Evolutionary conservation across 495 filamentous ascomycete species (phyloP), one percentile per base, ranked within the genome.

Genomic region (Venustampulla echinocandica): DNA sequence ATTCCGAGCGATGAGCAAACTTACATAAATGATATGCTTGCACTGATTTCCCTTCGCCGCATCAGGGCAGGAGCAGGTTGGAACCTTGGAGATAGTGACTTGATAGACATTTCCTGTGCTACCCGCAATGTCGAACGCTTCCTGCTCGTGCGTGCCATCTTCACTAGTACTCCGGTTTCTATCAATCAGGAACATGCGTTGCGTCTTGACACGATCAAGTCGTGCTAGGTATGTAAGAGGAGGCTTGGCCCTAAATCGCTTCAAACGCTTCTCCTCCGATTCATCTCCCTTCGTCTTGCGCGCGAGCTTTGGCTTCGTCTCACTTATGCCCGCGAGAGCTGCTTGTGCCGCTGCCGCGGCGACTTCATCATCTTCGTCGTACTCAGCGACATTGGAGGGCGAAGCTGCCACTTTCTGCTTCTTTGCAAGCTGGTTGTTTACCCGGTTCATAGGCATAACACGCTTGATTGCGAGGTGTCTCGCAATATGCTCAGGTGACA

Each of bases 21-120:
- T 33, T 42, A 54, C 56, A 22, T 59, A 59, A 17, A 59, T 53
- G 22, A 59, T 55, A 25, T 75, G 71, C 58, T 90, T 90, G 73
- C 85, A 90, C 51, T 87, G 81, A 46, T 84, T 77, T 10, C 78
- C 74, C 22, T 74, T 69, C 21, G n/a, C 43, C 5, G 62, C 67
- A 59, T 84, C 76, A 0, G 83, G 82, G 59, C 85, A 89, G 33
- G 68, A 68, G 61, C 87, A 93, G n/a, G 34, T 61, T 0, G 84
- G 84, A 28, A 69, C 55, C 20, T 71, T 79, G 2, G 62, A 56
- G 30, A 75, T 59, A 13, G 56, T 55, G 17, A 74, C 64, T 9
- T 66, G 76, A 65, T 93, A 93, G 37, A 90, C 65, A 54, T 89
- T 87, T 4, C 85, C 85, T 2, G 80, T 86, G 5, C 81, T 74